Evolutionary conservation across 164 flowering plant genomes (phyloP).

Genomic region (Berberis thunbergii): DNA sequence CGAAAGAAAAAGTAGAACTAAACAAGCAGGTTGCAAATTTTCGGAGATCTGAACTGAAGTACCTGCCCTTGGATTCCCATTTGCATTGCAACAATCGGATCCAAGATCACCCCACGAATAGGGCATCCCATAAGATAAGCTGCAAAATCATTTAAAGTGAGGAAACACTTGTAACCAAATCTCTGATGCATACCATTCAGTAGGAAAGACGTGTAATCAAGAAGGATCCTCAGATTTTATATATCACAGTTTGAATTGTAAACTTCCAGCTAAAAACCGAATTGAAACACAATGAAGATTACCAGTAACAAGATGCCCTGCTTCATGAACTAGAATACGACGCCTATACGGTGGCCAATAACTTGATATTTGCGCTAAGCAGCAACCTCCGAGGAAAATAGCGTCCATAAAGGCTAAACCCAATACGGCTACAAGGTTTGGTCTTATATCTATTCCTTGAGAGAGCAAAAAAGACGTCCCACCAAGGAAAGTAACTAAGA

Average conservation of each 20-base stretch:
- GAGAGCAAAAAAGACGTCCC: slow-evolving; percentile 62
- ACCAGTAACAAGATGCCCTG: slow-evolving; percentile 92
- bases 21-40: not conserved
- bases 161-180: not conserved
- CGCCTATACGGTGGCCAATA: slow-evolving; percentile 92
- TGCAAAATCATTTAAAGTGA: slow-evolving; percentile 28
- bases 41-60: slow-evolving; percentile 2
- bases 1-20: too few relatives aligned
- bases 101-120: slow-evolving; percentile 89
- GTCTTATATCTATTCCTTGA: slow-evolving; percentile 82
- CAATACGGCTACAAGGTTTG: slow-evolving; percentile 65
- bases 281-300: not conserved
- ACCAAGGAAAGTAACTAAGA: slow-evolving; percentile 52
- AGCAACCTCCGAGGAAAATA: slow-evolving; percentile 77
- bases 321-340: slow-evolving; percentile 92
- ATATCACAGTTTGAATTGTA: too few relatives aligned
- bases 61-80: slow-evolving; percentile 99
- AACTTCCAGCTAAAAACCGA: not conserved
- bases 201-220: too few relatives aligned
- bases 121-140: slow-evolving; percentile 98
- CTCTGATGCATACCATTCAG: not conserved
- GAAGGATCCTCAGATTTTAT: too few relatives aligned
- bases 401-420: slow-evolving; percentile 70
- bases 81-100: slow-evolving; percentile 91
- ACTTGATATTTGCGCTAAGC: slow-evolving; percentile 82